These are phyloP conservation scores for Cyberlindnera sargentensis DNA, from an alignment of 805 yeast genomes.

Conservation along the genomic window DNA sequence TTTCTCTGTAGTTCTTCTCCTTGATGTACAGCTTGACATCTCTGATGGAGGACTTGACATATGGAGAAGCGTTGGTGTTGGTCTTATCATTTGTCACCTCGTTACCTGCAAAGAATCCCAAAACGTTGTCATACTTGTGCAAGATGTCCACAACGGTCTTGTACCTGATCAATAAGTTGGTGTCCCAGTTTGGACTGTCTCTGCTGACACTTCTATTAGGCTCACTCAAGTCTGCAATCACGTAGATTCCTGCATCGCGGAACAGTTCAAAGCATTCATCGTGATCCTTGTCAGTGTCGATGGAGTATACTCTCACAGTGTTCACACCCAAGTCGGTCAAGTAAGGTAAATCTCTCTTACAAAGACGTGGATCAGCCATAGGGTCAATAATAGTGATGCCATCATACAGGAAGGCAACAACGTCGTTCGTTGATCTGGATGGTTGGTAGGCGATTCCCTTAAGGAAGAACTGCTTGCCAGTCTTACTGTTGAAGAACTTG, in stretches of 20 bases:
- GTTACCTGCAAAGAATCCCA: slow-evolving; percentile 97
- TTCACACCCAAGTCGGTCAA: slow-evolving; percentile 63
- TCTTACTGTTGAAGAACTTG: slow-evolving; percentile 66
- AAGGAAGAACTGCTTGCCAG: slow-evolving; percentile 79
- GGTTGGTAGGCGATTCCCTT: slow-evolving; percentile 88
- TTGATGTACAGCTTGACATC: slow-evolving; percentile 75
- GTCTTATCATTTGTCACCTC: slow-evolving; percentile 84
- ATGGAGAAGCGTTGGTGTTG: slow-evolving; percentile 87
- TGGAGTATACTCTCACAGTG: slow-evolving; percentile 78
- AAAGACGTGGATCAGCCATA: slow-evolving; percentile 58
- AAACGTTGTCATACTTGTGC: slow-evolving; percentile 67
- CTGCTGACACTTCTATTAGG: slow-evolving; percentile 76
- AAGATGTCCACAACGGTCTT: slow-evolving; percentile 75
- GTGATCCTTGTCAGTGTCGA: slow-evolving; percentile 67
- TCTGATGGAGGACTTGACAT: slow-evolving; percentile 93
- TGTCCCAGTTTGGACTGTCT: slow-evolving; percentile 71
- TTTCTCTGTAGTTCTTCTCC: slow-evolving; percentile 55
- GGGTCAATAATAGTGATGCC: slow-evolving; percentile 55
- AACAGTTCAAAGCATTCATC: slow-evolving; percentile 70
- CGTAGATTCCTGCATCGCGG: slow-evolving; percentile 83
- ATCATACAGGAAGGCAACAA: slow-evolving; percentile 13
- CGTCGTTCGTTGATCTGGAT: slow-evolving; percentile 36
- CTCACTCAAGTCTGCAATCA: slow-evolving; percentile 83
- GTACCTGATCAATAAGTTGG: slow-evolving; percentile 67
- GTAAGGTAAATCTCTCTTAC: slow-evolving; percentile 81